Percentiles rank a stretch among this genome's conserved stretches.
Evolutionary conservation across 2,329 filamentous ascomycete species (phyloP).

Genomic region (Tolypocladium inflatum): DNA sequence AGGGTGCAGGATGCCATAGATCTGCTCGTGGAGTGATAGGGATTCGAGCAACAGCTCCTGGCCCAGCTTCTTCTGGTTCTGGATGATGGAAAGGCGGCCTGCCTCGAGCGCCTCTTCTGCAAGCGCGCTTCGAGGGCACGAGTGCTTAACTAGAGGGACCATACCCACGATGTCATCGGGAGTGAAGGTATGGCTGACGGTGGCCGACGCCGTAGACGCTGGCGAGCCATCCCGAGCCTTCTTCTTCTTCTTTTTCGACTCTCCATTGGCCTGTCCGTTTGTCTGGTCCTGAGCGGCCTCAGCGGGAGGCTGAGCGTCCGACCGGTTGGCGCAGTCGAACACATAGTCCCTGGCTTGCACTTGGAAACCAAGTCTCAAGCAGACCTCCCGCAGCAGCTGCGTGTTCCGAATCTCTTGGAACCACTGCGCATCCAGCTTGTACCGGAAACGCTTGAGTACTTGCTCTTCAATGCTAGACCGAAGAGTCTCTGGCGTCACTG

Average conservation of each 20-base stretch:
- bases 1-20: constrained; percentile 93
- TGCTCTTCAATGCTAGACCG: constrained; percentile 62
- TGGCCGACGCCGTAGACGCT: constrained; percentile 31
- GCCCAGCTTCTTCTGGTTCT: constrained; percentile 90
- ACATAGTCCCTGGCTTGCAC: constrained; percentile 57
- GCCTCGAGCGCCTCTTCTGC: constrained; percentile 95
- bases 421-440: constrained; percentile 61
- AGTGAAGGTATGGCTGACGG: constrained; percentile 46
- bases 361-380: constrained; percentile 83
- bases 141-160: constrained; percentile 92
- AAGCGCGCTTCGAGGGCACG: constrained; percentile 77
- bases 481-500: constrained; percentile 65
- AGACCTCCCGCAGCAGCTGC: constrained; percentile 83
- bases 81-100: constrained; percentile 89
- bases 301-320: constrained; percentile 19
- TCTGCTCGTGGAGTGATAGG: constrained; percentile 92
- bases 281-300: constrained; percentile 21
- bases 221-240: constrained; percentile 45
- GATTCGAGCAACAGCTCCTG: constrained; percentile 95
- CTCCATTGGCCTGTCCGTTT: constrained; percentile 33
- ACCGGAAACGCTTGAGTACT: constrained; percentile 66
- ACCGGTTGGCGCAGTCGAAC: constrained; percentile 19
- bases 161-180: constrained; percentile 85
- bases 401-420: constrained; percentile 57
- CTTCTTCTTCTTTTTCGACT: constrained; percentile 54